These are phyloP conservation scores for Ophiocordyceps camponoti-leonardi DNA, from an alignment of 2,329 filamentous ascomycete genomes.

Conservation along the genomic window DNA sequence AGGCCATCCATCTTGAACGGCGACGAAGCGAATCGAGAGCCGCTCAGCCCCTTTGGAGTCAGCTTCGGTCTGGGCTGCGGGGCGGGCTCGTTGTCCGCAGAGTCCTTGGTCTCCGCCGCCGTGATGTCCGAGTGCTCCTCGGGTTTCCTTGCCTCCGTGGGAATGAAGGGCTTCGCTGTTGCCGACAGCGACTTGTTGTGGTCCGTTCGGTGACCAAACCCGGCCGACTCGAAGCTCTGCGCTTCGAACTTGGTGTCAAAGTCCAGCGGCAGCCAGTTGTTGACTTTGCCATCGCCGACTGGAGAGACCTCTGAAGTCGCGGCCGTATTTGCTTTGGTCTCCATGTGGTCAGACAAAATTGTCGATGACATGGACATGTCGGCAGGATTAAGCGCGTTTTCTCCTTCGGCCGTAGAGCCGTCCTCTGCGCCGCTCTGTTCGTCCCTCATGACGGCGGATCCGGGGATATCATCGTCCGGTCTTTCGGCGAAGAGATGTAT, in stretches of 20 bases:
- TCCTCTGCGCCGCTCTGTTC: constrained; percentile 10
- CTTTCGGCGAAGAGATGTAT: constrained; percentile 58
- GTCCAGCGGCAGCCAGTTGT: constrained; percentile 37
- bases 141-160: constrained; percentile 17
- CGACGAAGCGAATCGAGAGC: constrained; percentile 31
- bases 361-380: constrained; percentile 39
- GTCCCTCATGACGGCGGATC: constrained; percentile 7
- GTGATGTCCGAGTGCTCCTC: constrained; percentile 5
- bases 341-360: constrained; percentile 32
- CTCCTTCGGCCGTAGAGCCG: constrained; percentile 18
- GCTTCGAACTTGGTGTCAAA: constrained; percentile 32
- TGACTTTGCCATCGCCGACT: constrained; percentile 26
- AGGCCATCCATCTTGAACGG: constrained; percentile 23
- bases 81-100: constrained; percentile 6
- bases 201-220: constrained; percentile 28
- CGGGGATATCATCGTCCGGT: constrained; percentile 8
- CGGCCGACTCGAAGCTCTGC: constrained; percentile 32
- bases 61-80: constrained; percentile 13
- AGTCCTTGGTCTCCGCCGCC: constrained; percentile 6
- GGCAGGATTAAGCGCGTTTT: constrained; percentile 20
- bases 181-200: constrained; percentile 42
- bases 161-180: constrained; percentile 51
- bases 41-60: constrained; percentile 17
- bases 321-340: constrained; percentile 33
- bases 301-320: constrained; percentile 36